Evolutionary conservation across 1,284 basidiomycete genomes (phyloP), one percentile per base, ranked within the genome.

Genomic region (Heliocybe sulcata): DNA sequence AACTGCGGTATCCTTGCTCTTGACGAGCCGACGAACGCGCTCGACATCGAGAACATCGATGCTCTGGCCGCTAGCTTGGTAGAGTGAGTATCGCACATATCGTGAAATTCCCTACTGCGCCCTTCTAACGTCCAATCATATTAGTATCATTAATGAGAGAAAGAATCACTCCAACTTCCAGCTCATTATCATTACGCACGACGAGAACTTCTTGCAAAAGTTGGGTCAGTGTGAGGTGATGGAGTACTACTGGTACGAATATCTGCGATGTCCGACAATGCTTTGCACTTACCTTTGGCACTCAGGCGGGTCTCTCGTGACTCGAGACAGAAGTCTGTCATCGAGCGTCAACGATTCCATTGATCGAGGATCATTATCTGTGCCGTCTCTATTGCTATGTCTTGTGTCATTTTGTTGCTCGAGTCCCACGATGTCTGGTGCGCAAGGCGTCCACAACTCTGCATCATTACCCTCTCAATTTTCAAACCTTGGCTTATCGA

Each of bases 1-100:
- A 96, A 98, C 61, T 99, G 96, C 69, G 96, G 96, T 14, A 98
- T 99, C 59, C 81, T 99, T 45, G 97, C 97, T 0, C 76, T 99
- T 53, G 97, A 99, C 65, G 97, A 99, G 72, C 97, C 97, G 11
- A 99, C 97, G 22, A 99, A 98, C 57, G 98, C 97, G 45, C 75
- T 99, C 38, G 97, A 99, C 67, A 85, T 87, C 23, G 95, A 98
- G 70, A 99, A 98, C 66, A 96, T 99, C 60, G 90, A 95, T 65
- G 94, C 95, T 3, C 77, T 99, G 14, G 96, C 97, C 6, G 81
- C 82, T 42, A 92, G 94, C 62, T 79, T 99, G 20, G 87, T 95
- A 8, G 95, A 98, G 93, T 94, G 63, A 68, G 92, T n/a, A 6
- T 77, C 14, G 51, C 59, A 45, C 19, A 29, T 56, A 27, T 54